These are phyloP conservation scores for Fusarium foetens DNA, from an alignment of 2,329 filamentous ascomycete species.

Conservation along the genomic window DNA sequence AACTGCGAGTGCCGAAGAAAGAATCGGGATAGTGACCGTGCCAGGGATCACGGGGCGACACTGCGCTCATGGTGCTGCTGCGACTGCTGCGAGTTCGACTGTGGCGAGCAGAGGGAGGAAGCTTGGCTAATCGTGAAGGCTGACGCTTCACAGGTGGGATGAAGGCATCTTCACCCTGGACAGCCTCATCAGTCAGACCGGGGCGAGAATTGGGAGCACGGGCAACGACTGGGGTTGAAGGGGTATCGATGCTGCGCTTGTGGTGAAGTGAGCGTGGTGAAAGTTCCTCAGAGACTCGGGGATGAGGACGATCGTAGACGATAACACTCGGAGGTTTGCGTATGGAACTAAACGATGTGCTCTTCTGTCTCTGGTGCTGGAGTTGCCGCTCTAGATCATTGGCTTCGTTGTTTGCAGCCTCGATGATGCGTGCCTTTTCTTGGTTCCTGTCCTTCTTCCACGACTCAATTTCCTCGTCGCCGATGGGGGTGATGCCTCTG, in stretches of 20 bases:
- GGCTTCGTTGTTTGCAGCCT: slow-evolving; percentile 17
- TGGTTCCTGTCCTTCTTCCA: slow-evolving; percentile 61
- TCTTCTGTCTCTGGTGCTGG: slow-evolving; percentile 42
- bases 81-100: slow-evolving; percentile 57
- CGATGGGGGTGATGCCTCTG: slow-evolving; percentile 69
- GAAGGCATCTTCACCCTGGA: slow-evolving; percentile 70
- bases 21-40: slow-evolving; percentile 51
- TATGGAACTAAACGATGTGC: slow-evolving; percentile 48
- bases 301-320: slow-evolving; percentile 57
- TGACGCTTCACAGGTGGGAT: slow-evolving; percentile 63
- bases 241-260: slow-evolving; percentile 58
- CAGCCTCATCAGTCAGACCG: slow-evolving; percentile 69
- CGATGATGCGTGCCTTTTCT: slow-evolving; percentile 47
- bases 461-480: slow-evolving; percentile 72
- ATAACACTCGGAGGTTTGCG: slow-evolving; percentile 65
- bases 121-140: slow-evolving; percentile 64
- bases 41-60: slow-evolving; percentile 56
- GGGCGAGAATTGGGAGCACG: slow-evolving; percentile 70
- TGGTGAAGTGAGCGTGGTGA: slow-evolving; percentile 46
- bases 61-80: slow-evolving; percentile 56
- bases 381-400: slow-evolving; percentile 22
- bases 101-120: slow-evolving; percentile 52
- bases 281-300: slow-evolving; percentile 45
- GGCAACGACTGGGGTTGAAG: slow-evolving; percentile 63
- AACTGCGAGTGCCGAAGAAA: slow-evolving; percentile 46